Base-by-base conservation (phyloP, 73 alveolate genomes). In the Paramecium primaurelia region DNA sequence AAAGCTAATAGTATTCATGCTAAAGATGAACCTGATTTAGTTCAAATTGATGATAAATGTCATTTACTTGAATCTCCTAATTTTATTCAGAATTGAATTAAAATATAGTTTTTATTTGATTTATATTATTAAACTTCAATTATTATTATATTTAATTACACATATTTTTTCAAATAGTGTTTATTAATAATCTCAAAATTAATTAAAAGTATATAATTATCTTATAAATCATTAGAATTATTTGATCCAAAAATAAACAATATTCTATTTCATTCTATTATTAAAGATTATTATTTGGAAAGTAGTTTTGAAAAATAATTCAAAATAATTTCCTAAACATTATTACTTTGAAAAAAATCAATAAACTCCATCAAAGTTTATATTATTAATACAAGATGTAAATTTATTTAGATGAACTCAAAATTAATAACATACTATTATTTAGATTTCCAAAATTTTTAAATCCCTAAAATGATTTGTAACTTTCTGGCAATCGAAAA, bases 11-110 rank as follows among this genome's bases (percentile, higher is more conserved):
- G 91, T 80, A 47, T 80, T 26, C 71, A 80, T 80, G 49, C 32
- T 11, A 80, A 80, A 47, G 91, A 80, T 20, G 91, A 80, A 7
- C 91, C 91, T 22, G 91, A 80, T 42, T 80, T 80, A 80, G 91
- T 80, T 45, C 58, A 80, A 80, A 80, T 80, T 12, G 91, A 44
- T 28, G 91, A 80, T 47, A 80, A 80, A 45, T 40, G 91, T 80
- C 91, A 80, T 64, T 26, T 80, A 26, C 58, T 80, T 38, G 91
- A 80, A 80, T 80, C 91, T 47, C 91, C 91, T 8, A 80, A 80
- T 45, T 80, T 80, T 47, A 80, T 80, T 26, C 47, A 80, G 45
- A 80, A 80, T 25, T 80, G 91, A 80, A 64, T 34, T 80, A 40
- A 73, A 37, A 30, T 12, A 73, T 73, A 37, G 47, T 34, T 25